A percentile compares a stretch with the other conserved stretches of the same genome.
phyloP scores from a whole-genome alignment of 2,329 filamentous ascomycete species.

The Monosporascus sp. region DNA sequence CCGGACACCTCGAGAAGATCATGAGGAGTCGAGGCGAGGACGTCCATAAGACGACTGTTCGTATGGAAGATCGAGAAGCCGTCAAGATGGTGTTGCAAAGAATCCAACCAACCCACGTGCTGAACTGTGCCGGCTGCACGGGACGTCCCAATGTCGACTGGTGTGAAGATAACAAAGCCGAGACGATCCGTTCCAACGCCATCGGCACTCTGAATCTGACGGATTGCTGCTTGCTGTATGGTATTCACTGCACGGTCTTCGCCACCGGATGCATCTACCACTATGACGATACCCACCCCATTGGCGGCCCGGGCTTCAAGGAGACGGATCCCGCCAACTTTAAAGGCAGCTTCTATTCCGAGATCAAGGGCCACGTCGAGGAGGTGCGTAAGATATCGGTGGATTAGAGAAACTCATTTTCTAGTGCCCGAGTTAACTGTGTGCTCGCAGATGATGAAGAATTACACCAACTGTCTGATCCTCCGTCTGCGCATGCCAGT shows the following conservation, averaged over 20 bases:
- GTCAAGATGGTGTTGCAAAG: constrained; percentile 53
- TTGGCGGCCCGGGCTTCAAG: constrained; percentile 54
- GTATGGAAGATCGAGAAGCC: constrained; percentile 59
- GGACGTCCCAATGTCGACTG: constrained; percentile 66
- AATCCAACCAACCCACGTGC: constrained; percentile 60
- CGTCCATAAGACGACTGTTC: constrained; percentile 55
- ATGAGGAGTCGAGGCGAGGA: constrained; percentile 57
- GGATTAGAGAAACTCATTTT: neutral
- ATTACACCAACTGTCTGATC: constrained; percentile 57
- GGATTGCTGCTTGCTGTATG: constrained; percentile 53
- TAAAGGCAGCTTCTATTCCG: constrained; percentile 62
- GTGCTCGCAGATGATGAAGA: constrained; percentile 49
- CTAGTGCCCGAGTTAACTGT: constrained; percentile 2
- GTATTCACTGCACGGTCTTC: constrained; percentile 61
- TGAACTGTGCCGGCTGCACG: constrained; percentile 63
- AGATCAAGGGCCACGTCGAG: constrained; percentile 62
- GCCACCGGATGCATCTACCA: constrained; percentile 65
- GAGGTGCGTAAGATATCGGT: constrained; percentile 38
- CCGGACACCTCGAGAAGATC: constrained; percentile 54
- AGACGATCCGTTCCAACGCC: constrained; percentile 63
- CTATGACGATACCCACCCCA: constrained; percentile 56
- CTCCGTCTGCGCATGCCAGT: constrained; percentile 67
- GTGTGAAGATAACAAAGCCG: constrained; percentile 66
- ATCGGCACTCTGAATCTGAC: constrained; percentile 60
- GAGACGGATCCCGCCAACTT: constrained; percentile 64